Conservation (phyloP, 164 flowering plant species). For the Malania oleifera region DNA sequence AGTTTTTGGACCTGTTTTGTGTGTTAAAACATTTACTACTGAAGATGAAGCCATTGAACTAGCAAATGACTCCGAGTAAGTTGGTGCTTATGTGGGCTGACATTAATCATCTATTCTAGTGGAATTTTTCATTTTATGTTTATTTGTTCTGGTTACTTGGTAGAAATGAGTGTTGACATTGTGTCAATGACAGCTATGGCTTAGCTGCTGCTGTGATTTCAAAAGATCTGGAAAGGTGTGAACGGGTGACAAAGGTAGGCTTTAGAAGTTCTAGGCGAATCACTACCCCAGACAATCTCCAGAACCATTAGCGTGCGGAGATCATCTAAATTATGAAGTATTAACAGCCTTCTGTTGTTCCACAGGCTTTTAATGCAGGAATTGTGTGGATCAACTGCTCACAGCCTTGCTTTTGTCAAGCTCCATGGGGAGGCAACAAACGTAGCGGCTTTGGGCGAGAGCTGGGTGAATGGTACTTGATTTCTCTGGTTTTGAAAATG, state of each 20-base stretch:
- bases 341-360: neutral
- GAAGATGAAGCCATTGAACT: slow-evolving; percentile 94
- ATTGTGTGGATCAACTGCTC: slow-evolving; percentile 98
- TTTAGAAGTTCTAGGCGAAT: neutral
- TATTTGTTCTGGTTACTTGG: neutral
- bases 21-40: slow-evolving; percentile 77
- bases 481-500: neutral
- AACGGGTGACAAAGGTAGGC: slow-evolving; percentile 75
- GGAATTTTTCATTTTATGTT: neutral
- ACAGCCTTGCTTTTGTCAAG: slow-evolving; percentile 94
- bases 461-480: slow-evolving; percentile 80
- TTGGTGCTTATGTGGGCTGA: slow-evolving; percentile 2
- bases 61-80: slow-evolving; percentile 88
- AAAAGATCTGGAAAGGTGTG: slow-evolving; percentile 84
- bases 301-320: neutral
- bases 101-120: neutral
- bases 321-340: neutral
- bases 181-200: slow-evolving; percentile 58
- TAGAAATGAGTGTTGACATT: slow-evolving; percentile 4
- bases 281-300: neutral
- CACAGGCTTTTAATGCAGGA: slow-evolving; percentile 78
- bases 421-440: slow-evolving; percentile 98
- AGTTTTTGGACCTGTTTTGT: slow-evolving; percentile 95
- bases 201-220: slow-evolving; percentile 91
- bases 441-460: slow-evolving; percentile 99